Evolutionary conservation across 495 filamentous ascomycete genomes (phyloP).

Genomic region (Penicillium cataractarum): DNA sequence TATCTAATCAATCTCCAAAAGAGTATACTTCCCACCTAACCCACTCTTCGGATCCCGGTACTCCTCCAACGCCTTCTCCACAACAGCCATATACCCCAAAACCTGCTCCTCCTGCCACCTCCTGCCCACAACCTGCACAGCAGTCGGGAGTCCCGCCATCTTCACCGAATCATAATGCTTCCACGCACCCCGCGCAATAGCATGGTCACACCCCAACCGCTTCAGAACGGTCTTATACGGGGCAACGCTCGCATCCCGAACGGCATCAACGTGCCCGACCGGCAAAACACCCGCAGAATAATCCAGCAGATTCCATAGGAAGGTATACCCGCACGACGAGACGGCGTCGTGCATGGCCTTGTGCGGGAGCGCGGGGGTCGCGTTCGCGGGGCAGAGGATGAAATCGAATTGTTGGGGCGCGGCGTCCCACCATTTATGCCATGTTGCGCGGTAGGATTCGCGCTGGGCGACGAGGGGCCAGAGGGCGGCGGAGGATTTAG

Average conservation of each 20-base stretch:
- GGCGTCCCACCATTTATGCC: constrained; percentile 83
- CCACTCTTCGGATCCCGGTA: constrained; percentile 38
- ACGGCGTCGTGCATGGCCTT: constrained; percentile 86
- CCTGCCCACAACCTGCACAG: constrained; percentile 81
- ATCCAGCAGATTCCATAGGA: constrained; percentile 93
- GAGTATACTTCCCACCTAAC: constrained; percentile 61
- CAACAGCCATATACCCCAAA: constrained; percentile 76
- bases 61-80: constrained; percentile 73
- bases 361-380: constrained; percentile 87
- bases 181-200: constrained; percentile 82
- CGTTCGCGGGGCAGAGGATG: constrained; percentile 83
- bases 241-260: constrained; percentile 64
- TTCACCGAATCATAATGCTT: constrained; percentile 79
- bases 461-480: constrained; percentile 80
- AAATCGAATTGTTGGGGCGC: constrained; percentile 70
- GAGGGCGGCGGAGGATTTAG: constrained; percentile 71
- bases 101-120: constrained; percentile 93
- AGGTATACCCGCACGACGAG: constrained; percentile 90
- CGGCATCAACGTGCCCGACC: constrained; percentile 78
- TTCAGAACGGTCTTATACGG: constrained; percentile 53
- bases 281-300: constrained; percentile 86
- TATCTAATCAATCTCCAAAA: constrained; percentile 61
- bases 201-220: constrained; percentile 59
- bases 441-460: constrained; percentile 74
- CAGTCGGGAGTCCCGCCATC: constrained; percentile 90